Evolutionary conservation across 2,329 filamentous ascomycete species (phyloP), one percentile per base, ranked within the genome.

Genomic region (Fusarium abutilonis): DNA sequence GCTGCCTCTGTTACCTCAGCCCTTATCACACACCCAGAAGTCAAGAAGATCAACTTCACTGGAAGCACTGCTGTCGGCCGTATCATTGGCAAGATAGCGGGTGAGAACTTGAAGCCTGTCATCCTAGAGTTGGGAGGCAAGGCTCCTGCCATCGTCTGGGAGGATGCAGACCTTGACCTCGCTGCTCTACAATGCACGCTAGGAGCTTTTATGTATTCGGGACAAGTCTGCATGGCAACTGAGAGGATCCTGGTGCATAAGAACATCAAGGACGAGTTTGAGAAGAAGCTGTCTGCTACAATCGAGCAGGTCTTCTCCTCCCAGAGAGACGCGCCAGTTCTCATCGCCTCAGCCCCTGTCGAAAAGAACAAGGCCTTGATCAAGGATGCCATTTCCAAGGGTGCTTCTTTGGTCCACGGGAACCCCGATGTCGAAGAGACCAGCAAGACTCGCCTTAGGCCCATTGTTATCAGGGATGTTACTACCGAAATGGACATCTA

Each of bases 21-120:
- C 2, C 75, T 95, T 28, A 90, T 96, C 64, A 83, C 85, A 43
- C 81, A 90, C 68, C 84, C 85, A 0, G 79, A 80, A 0, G 78
- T 96, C 53, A 89, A 87, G 73, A 96, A 96, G 78, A 82, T 96
- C 73, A 95, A 92, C 77, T 96, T 96, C 75, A 96, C 92, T 0
- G 92, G 92, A 31, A 90, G 86, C 69, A 93, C 91, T 0, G 74
- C 75, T 0, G 88, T 95, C 0, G 92, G 92, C 1, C 83, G 86
- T 29, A 89, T 92, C 71, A 86, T 96, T 54, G 89, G 86, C 9
- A 80, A 82, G 17, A 81, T 85, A 9, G 90, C 90, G 0, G 92
- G 89, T 26, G 85, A 89, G 72, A 78, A 89, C 67, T 80, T 95
- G 36, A 96, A 96, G 80, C 92, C 91, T 0, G 83, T 90, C 1